Evolutionary conservation across 345 rosid species (phyloP).

Genomic region (Acer yangbiense): DNA sequence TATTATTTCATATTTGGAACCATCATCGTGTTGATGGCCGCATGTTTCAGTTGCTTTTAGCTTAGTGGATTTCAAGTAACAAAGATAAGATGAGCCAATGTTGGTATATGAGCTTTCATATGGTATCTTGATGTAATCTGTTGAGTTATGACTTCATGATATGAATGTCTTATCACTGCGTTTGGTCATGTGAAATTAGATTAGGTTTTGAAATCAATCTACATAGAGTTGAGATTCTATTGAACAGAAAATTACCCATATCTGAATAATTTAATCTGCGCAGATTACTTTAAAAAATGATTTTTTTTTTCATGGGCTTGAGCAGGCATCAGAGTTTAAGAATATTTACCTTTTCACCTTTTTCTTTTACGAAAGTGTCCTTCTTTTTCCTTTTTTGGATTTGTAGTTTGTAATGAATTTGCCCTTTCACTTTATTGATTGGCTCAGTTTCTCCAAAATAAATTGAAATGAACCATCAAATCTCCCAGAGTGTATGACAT

Average conservation of each 20-base stretch:
- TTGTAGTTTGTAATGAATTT: slow-evolving; percentile 3
- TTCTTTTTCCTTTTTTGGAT: not conserved
- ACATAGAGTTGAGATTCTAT: not conserved
- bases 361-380: not conserved
- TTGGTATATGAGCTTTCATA: not conserved
- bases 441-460: not conserved
- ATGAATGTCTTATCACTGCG: not conserved
- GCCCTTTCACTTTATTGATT: not conserved
- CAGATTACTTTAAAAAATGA: too few relatives aligned
- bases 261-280: not conserved
- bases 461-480: not conserved
- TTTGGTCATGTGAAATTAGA: not conserved
- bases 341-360: not conserved
- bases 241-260: not conserved
- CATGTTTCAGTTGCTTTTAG: not conserved
- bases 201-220: not conserved
- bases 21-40: not conserved
- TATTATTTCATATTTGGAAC: not conserved
- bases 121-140: not conserved
- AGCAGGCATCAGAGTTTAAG: not conserved
- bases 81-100: not conserved
- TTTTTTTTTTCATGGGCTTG: not conserved
- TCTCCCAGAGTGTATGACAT: not conserved
- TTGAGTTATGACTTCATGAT: not conserved
- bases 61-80: not conserved